Evolutionary conservation across 768 basidiomycete species (phyloP).

Genomic region (Suillus occidentalis): DNA sequence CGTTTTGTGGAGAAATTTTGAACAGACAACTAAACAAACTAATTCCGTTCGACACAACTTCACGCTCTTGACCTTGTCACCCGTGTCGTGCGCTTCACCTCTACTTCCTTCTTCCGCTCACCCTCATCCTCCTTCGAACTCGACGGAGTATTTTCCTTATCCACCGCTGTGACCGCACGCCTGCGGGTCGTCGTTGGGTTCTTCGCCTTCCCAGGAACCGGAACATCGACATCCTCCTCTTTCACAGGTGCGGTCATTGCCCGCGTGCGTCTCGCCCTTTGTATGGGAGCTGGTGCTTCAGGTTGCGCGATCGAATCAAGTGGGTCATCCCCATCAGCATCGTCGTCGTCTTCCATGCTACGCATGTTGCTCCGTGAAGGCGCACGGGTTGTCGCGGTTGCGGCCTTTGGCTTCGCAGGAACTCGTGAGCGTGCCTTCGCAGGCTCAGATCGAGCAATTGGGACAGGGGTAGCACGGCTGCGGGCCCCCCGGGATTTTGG

Average conservation of each 20-base stretch:
- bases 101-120: constrained; percentile 10
- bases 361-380: constrained; percentile 2
- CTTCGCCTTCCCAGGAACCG: background rate
- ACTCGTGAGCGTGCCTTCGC: constrained; percentile 8
- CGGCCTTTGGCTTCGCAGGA: constrained; percentile 1
- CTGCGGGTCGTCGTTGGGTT: constrained; percentile 5
- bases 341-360: background rate
- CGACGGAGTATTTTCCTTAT: constrained; percentile 18
- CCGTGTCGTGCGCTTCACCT: constrained; percentile 9
- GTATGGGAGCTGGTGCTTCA: constrained; percentile 4
- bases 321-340: constrained; percentile 11
- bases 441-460: constrained; percentile 3
- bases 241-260: constrained; percentile 8
- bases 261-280: constrained; percentile 7
- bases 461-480: background rate
- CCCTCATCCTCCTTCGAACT: constrained; percentile 12
- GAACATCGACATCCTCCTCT: constrained; percentile 9
- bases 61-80: constrained; percentile 8
- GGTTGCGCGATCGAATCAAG: constrained; percentile 13
- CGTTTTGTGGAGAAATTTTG: background rate
- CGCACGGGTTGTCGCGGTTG: constrained; percentile 2
- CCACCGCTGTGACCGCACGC: constrained; percentile 5
- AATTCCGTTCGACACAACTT: background rate
- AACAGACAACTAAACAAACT: background rate
- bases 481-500: background rate